Evolutionary conservation across 2,329 filamentous ascomycete genomes (phyloP).

Genomic region (Pyrenophora seminiperda): DNA sequence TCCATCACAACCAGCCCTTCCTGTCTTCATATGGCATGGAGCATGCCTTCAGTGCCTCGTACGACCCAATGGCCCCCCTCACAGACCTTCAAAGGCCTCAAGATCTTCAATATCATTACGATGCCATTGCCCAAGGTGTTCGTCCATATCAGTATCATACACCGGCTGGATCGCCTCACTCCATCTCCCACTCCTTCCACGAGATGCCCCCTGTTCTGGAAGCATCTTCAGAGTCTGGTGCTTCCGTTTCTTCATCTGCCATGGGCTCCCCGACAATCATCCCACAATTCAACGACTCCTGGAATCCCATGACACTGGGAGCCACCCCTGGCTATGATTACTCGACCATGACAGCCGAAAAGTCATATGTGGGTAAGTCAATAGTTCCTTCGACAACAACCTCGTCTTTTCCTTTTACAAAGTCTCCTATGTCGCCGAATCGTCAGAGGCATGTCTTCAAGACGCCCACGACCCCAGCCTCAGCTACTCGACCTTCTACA

Average conservation of each 20-base stretch:
- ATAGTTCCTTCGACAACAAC: conserved; percentile 43
- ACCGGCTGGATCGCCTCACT: conserved; percentile 52
- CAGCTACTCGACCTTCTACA: conserved; percentile 45
- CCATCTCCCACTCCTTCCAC: conserved; percentile 54
- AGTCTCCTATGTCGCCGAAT: conserved; percentile 21
- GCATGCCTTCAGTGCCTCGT: conserved; percentile 46
- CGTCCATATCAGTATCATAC: conserved; percentile 48
- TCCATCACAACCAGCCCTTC: conserved; percentile 37
- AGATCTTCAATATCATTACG: conserved; percentile 45
- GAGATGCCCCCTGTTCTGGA: conserved; percentile 53
- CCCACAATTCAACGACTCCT: conserved; percentile 63
- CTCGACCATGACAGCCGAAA: conserved; percentile 55
- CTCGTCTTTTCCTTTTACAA: conserved; percentile 24
- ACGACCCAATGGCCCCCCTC: conserved; percentile 44
- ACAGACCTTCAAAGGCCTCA: conserved; percentile 39
- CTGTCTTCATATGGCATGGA: conserved; percentile 39
- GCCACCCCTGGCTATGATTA: conserved; percentile 64
- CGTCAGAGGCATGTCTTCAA: conserved; percentile 35
- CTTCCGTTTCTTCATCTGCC: conserved; percentile 57
- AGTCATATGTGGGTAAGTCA: conserved; percentile 58
- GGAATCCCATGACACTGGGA: conserved; percentile 65
- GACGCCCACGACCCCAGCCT: conserved; percentile 45
- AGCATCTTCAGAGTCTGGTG: conserved; percentile 57
- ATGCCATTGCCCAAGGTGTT: conserved; percentile 44
- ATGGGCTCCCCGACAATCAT: conserved; percentile 62